Evolutionary conservation across 2,329 filamentous ascomycete species (phyloP), one percentile per base, ranked within the genome.

Genomic region (Aureobasidium sp.): DNA sequence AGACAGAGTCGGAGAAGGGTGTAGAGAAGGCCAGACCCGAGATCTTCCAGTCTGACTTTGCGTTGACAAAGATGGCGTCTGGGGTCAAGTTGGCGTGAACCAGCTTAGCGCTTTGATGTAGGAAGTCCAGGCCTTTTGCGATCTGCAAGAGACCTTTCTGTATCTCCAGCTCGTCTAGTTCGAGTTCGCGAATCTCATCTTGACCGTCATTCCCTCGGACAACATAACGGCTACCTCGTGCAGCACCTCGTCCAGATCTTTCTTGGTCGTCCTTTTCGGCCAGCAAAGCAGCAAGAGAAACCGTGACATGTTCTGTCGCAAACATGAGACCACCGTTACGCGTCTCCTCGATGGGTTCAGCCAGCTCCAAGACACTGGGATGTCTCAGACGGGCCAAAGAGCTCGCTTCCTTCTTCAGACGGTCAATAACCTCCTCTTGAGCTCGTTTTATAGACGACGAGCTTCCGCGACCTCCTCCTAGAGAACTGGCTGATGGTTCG

Each of bases 11-110:
- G 53, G 90, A 85, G 15, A 91, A 89, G 4, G 57, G 57, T 49
- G 89, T 89, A 71, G 89, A 90, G 73, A 97, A 99, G 0, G 89
- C 85, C 42, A 99, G 82, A n/a, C 93, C 94, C 68, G 91, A 93
- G 64, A 99, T 90, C 74, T 99, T 99, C 94, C 94, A 99, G 74
- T 99, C 94, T 52, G 90, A 96, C 84, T 99, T 99, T 44, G 90
- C 85, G 76, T 99, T 99, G 74, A 99, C 86, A 66, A 96, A 88
- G 66, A 99, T 86, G 21, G 92, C 90, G 66, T 97, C 93, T 0
- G 94, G 94, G 0, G 92, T 97, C 65, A 99, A 75, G 71, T 99
- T 99, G 52, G 89, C 91, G 74, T 99, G 94, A 0, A 97, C 90
- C 53, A 99, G 81, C 1, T 91, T 91, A 10, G 93, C 93, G 71